These are phyloP conservation scores for Lathyrus oleraceus DNA, from an alignment of 306 rosid genomes.

Conservation along the genomic window DNA sequence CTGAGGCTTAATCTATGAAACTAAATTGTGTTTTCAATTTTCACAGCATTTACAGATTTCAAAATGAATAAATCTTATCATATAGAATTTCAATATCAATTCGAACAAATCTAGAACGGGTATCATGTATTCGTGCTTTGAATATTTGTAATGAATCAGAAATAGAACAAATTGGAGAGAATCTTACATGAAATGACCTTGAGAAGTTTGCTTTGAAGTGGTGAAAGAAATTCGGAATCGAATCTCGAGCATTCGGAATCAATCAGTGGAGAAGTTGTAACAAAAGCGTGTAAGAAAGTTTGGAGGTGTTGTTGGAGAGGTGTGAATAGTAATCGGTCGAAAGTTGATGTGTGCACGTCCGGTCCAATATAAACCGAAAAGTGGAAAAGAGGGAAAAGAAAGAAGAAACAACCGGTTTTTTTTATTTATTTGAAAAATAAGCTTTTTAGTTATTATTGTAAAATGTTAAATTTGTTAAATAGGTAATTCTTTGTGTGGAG, in stretches of 20 bases:
- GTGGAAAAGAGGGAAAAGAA: neutral
- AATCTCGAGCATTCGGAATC: neutral
- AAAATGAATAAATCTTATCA: neutral
- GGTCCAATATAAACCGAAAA: neutral
- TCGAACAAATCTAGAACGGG: neutral
- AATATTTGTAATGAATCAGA: neutral
- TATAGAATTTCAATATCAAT: neutral
- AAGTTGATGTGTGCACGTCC: neutral
- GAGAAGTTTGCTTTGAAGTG: neutral
- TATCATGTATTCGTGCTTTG: neutral
- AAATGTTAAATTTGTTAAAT: too few species aligned
- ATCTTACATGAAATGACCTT: neutral
- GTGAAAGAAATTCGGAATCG: too few species aligned
- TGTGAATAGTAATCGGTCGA: neutral
- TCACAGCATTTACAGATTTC: neutral
- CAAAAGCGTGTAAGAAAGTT: neutral
- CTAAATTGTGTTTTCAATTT: neutral
- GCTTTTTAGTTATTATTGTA: too few species aligned
- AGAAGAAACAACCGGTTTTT: neutral
- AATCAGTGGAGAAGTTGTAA: neutral
- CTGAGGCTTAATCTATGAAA: neutral
- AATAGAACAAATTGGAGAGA: conserved; percentile 4
- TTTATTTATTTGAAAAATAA: too few species aligned
- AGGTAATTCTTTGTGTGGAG: too few species aligned
- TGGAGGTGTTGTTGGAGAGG: neutral